These are phyloP conservation scores for Agroathelia rolfsii DNA, from an alignment of 1,284 basidiomycete species.

Conservation along the genomic window DNA sequence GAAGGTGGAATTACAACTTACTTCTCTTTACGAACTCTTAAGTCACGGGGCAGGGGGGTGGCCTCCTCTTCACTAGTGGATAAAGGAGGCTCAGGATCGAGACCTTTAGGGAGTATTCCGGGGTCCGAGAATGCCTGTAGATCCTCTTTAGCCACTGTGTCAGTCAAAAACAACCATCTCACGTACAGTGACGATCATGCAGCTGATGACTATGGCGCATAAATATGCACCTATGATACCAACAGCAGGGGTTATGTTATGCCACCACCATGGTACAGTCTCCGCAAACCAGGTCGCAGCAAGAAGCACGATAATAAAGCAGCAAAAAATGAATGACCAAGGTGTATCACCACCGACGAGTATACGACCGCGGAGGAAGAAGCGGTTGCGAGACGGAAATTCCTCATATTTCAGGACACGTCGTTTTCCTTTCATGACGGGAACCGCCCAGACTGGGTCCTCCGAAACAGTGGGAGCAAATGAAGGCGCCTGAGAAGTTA, in stretches of 20 bases:
- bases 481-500: constrained; percentile 26
- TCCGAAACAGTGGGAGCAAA: constrained; percentile 28
- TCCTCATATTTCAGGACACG: constrained; percentile 42
- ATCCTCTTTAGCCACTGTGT: constrained; percentile 12
- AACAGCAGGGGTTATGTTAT: constrained; percentile 63
- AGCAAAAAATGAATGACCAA: constrained; percentile 62
- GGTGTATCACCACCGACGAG: constrained; percentile 81
- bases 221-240: constrained; percentile 71
- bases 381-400: constrained; percentile 67
- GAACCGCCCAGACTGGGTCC: constrained; percentile 27
- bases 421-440: constrained; percentile 31
- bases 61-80: constrained; percentile 52
- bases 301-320: constrained; percentile 55
- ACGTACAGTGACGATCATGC: constrained; percentile 69
- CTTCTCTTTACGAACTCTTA: constrained; percentile 71
- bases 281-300: constrained; percentile 76
- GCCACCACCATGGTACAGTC: constrained; percentile 84
- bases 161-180: not conserved
- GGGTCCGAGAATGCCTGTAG: constrained; percentile 74
- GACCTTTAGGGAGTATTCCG: constrained; percentile 77
- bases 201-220: constrained; percentile 63
- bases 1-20: constrained; percentile 31
- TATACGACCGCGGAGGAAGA: constrained; percentile 60
- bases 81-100: constrained; percentile 77
- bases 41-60: constrained; percentile 69